These are phyloP conservation scores for Aurifilum marmelostoma DNA, from an alignment of 2,329 filamentous ascomycete genomes.

Conservation along the genomic window DNA sequence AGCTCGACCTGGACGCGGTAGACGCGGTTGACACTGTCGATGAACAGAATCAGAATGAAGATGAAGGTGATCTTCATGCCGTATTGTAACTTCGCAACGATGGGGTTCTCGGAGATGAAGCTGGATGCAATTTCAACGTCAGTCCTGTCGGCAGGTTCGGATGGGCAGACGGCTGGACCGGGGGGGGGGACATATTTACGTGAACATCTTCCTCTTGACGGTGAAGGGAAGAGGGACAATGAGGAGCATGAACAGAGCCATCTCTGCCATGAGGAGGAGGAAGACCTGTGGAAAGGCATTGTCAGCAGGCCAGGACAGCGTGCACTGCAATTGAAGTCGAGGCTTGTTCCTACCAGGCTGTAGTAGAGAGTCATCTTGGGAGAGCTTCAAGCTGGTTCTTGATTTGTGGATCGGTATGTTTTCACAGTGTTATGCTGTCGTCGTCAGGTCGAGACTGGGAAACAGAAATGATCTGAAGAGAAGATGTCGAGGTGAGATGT, in stretches of 20 bases:
- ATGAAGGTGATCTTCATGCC: conserved; percentile 99
- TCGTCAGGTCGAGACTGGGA: background rate
- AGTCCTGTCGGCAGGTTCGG: conserved; percentile 10
- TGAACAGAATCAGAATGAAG: conserved; percentile 97
- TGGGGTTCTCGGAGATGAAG: conserved; percentile 88
- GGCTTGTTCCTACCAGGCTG: conserved; percentile 48
- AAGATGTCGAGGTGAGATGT: background rate
- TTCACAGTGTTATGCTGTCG: background rate
- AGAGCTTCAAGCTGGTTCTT: conserved; percentile 27
- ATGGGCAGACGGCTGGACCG: background rate
- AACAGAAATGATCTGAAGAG: background rate
- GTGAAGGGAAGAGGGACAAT: conserved; percentile 88
- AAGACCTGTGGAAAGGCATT: conserved; percentile 65
- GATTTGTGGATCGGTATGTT: background rate
- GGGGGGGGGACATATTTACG: conserved; percentile 45
- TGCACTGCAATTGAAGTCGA: conserved; percentile 8
- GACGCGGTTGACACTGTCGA: conserved; percentile 94
- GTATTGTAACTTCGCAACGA: conserved; percentile 93
- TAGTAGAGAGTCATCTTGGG: conserved; percentile 63
- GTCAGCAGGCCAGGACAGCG: conserved; percentile 33
- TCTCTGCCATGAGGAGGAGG: conserved; percentile 79
- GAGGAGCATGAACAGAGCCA: conserved; percentile 77
- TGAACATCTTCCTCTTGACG: conserved; percentile 82
- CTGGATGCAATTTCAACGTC: conserved; percentile 44
- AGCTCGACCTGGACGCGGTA: conserved; percentile 96